These are phyloP conservation scores for Epichloe gansuensis DNA, from an alignment of 2,329 filamentous ascomycete genomes.

Conservation along the genomic window DNA sequence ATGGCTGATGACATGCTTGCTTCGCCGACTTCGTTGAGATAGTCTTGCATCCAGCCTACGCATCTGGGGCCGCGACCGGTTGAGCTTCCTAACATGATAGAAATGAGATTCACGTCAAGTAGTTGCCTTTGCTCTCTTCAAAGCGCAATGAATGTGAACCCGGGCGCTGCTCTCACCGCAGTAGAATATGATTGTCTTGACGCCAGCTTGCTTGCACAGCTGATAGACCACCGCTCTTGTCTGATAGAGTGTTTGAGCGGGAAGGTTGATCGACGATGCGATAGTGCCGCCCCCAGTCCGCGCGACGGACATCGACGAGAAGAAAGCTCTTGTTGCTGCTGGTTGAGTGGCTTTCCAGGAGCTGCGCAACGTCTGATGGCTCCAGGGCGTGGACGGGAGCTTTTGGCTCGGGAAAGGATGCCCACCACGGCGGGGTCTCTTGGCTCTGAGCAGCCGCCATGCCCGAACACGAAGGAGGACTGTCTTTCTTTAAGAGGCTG, in stretches of 20 bases:
- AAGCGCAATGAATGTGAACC: neutral
- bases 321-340: slow-evolving; percentile 25
- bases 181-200: slow-evolving; percentile 41
- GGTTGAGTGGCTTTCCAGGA: slow-evolving; percentile 26
- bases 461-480: too few species aligned
- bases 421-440: slow-evolving; percentile 24
- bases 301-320: slow-evolving; percentile 40
- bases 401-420: slow-evolving; percentile 30
- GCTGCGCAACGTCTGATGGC: slow-evolving; percentile 25
- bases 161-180: slow-evolving; percentile 29
- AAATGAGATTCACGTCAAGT: neutral
- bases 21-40: slow-evolving; percentile 34
- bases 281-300: slow-evolving; percentile 49
- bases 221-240: slow-evolving; percentile 35
- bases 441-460: neutral
- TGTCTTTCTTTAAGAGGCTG: neutral
- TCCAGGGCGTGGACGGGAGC: slow-evolving; percentile 26
- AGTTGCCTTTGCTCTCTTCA: neutral
- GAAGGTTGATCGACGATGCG: slow-evolving; percentile 43
- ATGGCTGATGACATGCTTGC: slow-evolving; percentile 32
- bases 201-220: slow-evolving; percentile 36
- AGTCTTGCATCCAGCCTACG: slow-evolving; percentile 45
- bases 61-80: slow-evolving; percentile 37
- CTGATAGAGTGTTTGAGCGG: slow-evolving; percentile 42
- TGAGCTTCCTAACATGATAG: slow-evolving; percentile 32